Conservation (phyloP, 2,329 filamentous ascomycete species). For the Fusarium anguioides region DNA sequence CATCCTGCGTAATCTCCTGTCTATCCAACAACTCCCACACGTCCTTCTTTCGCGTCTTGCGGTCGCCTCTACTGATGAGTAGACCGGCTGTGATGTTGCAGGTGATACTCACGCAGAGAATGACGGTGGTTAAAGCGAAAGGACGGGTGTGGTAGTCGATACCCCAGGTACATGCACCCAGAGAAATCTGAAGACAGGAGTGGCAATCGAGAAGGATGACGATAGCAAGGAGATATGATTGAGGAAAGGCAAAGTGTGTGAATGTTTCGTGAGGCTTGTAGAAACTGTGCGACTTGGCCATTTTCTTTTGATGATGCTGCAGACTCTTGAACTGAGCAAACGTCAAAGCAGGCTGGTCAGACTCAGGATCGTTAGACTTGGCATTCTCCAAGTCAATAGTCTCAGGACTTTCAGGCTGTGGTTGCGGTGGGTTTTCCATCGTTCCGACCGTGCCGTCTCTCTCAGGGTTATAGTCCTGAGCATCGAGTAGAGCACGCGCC, state of each 20-base stretch:
- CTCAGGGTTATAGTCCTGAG: constrained; percentile 20
- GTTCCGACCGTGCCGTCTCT: constrained; percentile 17
- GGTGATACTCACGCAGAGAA: constrained; percentile 81
- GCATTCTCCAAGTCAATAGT: constrained; percentile 55
- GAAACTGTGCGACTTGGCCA: constrained; percentile 85
- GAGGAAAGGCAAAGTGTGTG: constrained; percentile 83
- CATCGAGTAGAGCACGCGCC: constrained; percentile 32
- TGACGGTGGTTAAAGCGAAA: constrained; percentile 80
- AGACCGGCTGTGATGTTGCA: constrained; percentile 82
- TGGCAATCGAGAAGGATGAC: constrained; percentile 84
- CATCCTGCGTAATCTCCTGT: constrained; percentile 76
- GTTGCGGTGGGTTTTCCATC: constrained; percentile 48
- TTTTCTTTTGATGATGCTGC: constrained; percentile 81
- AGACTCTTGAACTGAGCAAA: constrained; percentile 74
- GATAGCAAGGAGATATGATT: constrained; percentile 78
- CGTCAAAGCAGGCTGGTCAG: constrained; percentile 71
- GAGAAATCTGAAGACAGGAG: constrained; percentile 81
- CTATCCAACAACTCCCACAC: constrained; percentile 80
- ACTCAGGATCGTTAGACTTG: constrained; percentile 52
- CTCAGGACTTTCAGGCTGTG: constrained; percentile 54
- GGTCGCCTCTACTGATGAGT: constrained; percentile 80
- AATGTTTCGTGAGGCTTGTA: constrained; percentile 90
- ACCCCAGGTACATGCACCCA: constrained; percentile 82
- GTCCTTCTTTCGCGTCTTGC: constrained; percentile 84
- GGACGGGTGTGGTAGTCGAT: constrained; percentile 77